A percentile compares a stretch with the other conserved stretches of the same genome.
These are phyloP conservation scores for Hypoxylon lienhwacheense DNA, from an alignment of 495 filamentous ascomycete species.

Conservation along the genomic window DNA sequence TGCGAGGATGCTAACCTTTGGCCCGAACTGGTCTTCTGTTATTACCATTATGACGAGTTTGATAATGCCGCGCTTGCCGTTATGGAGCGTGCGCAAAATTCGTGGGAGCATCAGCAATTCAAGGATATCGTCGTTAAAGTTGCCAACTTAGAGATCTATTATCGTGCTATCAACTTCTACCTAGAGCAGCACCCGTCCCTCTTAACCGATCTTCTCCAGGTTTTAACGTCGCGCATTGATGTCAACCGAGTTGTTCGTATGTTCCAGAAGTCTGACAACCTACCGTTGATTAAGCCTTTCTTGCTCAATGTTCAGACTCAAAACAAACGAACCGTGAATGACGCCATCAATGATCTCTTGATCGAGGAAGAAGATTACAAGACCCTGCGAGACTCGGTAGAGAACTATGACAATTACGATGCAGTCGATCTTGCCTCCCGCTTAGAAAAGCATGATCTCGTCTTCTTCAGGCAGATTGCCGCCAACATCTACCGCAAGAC, in stretches of 20 bases:
- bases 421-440: slow-evolving; percentile 91
- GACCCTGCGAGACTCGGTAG: slow-evolving; percentile 93
- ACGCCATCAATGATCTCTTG: slow-evolving; percentile 95
- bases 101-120: slow-evolving; percentile 99
- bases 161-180: slow-evolving; percentile 97
- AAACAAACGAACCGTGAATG: slow-evolving; percentile 98
- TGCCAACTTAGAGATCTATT: slow-evolving; percentile 98
- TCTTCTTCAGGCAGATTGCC: slow-evolving; percentile 99
- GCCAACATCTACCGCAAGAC: slow-evolving; percentile 99
- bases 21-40: slow-evolving; percentile 98
- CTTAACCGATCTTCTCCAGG: slow-evolving; percentile 92
- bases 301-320: slow-evolving; percentile 93
- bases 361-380: slow-evolving; percentile 99
- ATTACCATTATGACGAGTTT: slow-evolving; percentile 98
- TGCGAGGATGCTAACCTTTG: slow-evolving; percentile 95
- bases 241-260: slow-evolving; percentile 98
- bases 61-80: slow-evolving; percentile 98
- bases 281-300: slow-evolving; percentile 99
- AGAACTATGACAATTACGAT: slow-evolving; percentile 99
- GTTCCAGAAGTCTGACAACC: slow-evolving; percentile 98
- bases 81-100: slow-evolving; percentile 98
- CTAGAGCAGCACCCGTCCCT: slow-evolving; percentile 94
- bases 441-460: slow-evolving; percentile 91
- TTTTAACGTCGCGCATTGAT: slow-evolving; percentile 88
- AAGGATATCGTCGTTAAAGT: slow-evolving; percentile 99